Evolutionary conservation across 805 yeast species (phyloP).

Genomic region (Aciculoconidium aculeatum): DNA sequence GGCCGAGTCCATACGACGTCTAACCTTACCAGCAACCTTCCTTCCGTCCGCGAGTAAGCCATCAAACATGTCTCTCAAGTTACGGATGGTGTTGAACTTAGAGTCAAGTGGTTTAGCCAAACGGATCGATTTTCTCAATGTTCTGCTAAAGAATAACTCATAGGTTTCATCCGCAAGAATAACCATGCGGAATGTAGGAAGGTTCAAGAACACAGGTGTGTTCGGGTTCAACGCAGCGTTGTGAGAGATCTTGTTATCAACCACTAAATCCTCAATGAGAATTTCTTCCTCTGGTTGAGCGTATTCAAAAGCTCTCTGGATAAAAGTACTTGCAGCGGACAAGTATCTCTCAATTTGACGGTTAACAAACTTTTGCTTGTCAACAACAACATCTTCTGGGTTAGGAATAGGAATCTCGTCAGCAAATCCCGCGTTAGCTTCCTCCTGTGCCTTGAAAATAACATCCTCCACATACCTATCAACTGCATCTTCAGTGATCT

Average conservation of each 20-base stretch:
- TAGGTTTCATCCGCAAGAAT: slow-evolving; percentile 89
- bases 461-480: slow-evolving; percentile 65
- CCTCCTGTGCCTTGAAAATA: slow-evolving; percentile 39
- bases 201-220: slow-evolving; percentile 64
- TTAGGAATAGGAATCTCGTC: slow-evolving; percentile 32
- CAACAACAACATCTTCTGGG: slow-evolving; percentile 57
- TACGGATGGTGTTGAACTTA: slow-evolving; percentile 44
- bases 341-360: slow-evolving; percentile 76
- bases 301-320: slow-evolving; percentile 84
- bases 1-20: slow-evolving; percentile 78
- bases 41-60: slow-evolving; percentile 89
- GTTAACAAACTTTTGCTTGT: slow-evolving; percentile 54
- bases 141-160: slow-evolving; percentile 72
- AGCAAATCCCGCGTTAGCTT: slow-evolving; percentile 17
- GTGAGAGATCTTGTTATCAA: slow-evolving; percentile 42
- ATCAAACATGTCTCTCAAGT: slow-evolving; percentile 82
- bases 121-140: slow-evolving; percentile 64
- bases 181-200: slow-evolving; percentile 93
- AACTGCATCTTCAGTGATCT: slow-evolving; percentile 54
- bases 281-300: slow-evolving; percentile 62
- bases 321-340: slow-evolving; percentile 79
- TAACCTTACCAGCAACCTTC: slow-evolving; percentile 83
- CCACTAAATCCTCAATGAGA: slow-evolving; percentile 31
- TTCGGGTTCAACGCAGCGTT: slow-evolving; percentile 81
- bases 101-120: slow-evolving; percentile 49